phyloP scores from a whole-genome alignment of 495 filamentous ascomycete species.

The Pseudotulostoma volvatum region DNA sequence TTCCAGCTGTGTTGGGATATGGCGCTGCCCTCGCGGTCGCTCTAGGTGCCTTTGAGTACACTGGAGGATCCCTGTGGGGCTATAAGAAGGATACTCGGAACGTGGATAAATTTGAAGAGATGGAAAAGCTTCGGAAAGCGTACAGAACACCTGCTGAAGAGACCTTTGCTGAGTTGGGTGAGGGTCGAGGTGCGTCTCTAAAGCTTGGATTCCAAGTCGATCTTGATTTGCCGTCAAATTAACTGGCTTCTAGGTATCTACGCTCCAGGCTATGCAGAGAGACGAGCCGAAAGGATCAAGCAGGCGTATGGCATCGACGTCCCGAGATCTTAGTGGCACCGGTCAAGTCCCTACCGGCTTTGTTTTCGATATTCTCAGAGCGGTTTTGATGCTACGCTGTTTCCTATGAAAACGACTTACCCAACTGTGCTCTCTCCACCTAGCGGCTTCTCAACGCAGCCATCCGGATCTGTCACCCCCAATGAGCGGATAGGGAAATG shows the following conservation, averaged over 20 bases:
- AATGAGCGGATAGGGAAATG: too few relatives aligned
- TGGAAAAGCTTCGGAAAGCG: constrained; percentile 57
- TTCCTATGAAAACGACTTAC: too few relatives aligned
- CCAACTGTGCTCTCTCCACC: too few relatives aligned
- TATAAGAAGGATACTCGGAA: constrained; percentile 34
- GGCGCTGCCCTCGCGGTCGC: constrained; percentile 47
- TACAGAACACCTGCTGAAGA: constrained; percentile 64
- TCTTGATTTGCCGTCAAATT: neutral
- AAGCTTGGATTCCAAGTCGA: neutral
- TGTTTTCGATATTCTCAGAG: too few relatives aligned
- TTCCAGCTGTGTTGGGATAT: constrained; percentile 66
- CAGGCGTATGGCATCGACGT: constrained; percentile 85
- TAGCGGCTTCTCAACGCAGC: neutral
- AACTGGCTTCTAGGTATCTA: constrained; percentile 46
- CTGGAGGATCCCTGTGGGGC: constrained; percentile 48
- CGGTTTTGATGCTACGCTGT: too few relatives aligned
- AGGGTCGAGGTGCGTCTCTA: constrained; percentile 60
- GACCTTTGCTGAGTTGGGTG: constrained; percentile 68
- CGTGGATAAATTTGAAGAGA: constrained; percentile 67
- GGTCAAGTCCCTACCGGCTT: too few relatives aligned
- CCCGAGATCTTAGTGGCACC: too few relatives aligned
- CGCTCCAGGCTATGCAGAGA: constrained; percentile 71
- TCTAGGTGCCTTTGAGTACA: constrained; percentile 59
- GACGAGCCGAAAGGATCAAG: constrained; percentile 68
- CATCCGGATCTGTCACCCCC: constrained; percentile 5